These are phyloP conservation scores for Ehretia macrophylla DNA, from an alignment of 257 asterid genomes.

Conservation along the genomic window DNA sequence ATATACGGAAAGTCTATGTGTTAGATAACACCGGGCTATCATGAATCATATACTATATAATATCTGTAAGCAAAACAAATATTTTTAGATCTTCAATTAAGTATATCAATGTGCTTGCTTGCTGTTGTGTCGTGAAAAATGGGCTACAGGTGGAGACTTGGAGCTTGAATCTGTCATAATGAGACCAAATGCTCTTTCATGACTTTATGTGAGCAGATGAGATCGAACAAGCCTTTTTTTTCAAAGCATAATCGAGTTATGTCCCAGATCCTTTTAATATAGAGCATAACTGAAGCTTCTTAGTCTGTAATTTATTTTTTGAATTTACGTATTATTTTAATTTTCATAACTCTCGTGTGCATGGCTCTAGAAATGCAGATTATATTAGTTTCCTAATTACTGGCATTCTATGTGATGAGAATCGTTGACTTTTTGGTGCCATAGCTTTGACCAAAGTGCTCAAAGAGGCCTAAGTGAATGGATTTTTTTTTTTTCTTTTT, in stretches of 20 bases:
- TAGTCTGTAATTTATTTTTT: too few relatives aligned
- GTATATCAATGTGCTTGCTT: neutral
- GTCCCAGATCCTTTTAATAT: neutral
- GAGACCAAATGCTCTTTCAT: neutral
- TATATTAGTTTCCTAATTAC: too few relatives aligned
- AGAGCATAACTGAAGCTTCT: neutral
- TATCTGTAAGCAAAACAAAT: too few relatives aligned
- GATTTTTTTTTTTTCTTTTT: too few relatives aligned
- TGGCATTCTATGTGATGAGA: too few relatives aligned
- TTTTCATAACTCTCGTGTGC: neutral
- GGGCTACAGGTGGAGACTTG: neutral
- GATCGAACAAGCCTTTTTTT: neutral
- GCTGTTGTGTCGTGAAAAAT: neutral
- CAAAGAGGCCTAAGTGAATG: too few relatives aligned
- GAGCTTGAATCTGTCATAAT: neutral
- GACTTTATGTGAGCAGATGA: neutral
- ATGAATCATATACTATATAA: too few relatives aligned
- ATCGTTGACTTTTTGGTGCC: too few relatives aligned
- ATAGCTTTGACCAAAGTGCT: too few relatives aligned
- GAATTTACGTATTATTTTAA: constrained; percentile 1
- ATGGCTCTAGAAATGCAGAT: constrained; percentile 10
- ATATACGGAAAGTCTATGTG: too few relatives aligned
- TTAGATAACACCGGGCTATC: too few relatives aligned
- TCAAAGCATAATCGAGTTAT: neutral
- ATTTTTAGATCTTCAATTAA: too few relatives aligned